A percentile compares a stretch with the other conserved stretches of the same genome.
Evolutionary conservation across 2,329 filamentous ascomycete genomes (phyloP).

Genomic region (Neocucurbitaria cava): DNA sequence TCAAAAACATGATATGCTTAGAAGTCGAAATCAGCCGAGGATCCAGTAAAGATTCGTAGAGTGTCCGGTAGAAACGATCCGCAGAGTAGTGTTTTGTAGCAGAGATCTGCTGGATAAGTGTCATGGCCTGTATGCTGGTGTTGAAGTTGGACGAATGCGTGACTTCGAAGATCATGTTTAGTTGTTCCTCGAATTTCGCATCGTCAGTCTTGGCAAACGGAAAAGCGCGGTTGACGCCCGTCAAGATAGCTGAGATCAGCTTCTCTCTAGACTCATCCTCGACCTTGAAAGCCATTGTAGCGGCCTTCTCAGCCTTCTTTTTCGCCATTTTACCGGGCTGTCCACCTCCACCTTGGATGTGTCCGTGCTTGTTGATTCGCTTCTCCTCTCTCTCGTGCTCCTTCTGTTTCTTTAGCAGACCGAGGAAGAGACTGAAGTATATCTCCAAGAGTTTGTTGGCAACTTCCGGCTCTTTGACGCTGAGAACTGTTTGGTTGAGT

Average conservation of each 20-base stretch:
- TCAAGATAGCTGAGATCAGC: slow-evolving; percentile 87
- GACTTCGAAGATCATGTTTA: slow-evolving; percentile 93
- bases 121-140: slow-evolving; percentile 92
- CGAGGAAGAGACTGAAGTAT: slow-evolving; percentile 89
- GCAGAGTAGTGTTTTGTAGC: slow-evolving; percentile 78
- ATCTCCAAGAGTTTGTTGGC: slow-evolving; percentile 84
- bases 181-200: slow-evolving; percentile 82
- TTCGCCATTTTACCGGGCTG: slow-evolving; percentile 61
- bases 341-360: slow-evolving; percentile 62
- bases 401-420: slow-evolving; percentile 72
- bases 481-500: slow-evolving; percentile 94
- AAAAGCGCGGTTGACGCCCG: slow-evolving; percentile 93
- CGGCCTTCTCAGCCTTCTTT: slow-evolving; percentile 52
- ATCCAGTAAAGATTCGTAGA: slow-evolving; percentile 94
- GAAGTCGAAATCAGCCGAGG: slow-evolving; percentile 87
- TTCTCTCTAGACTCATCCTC: slow-evolving; percentile 81
- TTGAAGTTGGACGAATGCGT: slow-evolving; percentile 99
- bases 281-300: slow-evolving; percentile 52
- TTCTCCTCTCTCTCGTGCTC: slow-evolving; percentile 50
- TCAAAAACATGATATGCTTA: slow-evolving; percentile 94
- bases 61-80: slow-evolving; percentile 91
- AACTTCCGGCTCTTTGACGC: slow-evolving; percentile 79
- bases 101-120: slow-evolving; percentile 92
- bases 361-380: slow-evolving; percentile 56
- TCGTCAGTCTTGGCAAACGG: slow-evolving; percentile 87